Evolutionary conservation across 805 yeast genomes (phyloP), one percentile per base, ranked within the genome.

Genomic region (Hagleromyces aurorensis): DNA sequence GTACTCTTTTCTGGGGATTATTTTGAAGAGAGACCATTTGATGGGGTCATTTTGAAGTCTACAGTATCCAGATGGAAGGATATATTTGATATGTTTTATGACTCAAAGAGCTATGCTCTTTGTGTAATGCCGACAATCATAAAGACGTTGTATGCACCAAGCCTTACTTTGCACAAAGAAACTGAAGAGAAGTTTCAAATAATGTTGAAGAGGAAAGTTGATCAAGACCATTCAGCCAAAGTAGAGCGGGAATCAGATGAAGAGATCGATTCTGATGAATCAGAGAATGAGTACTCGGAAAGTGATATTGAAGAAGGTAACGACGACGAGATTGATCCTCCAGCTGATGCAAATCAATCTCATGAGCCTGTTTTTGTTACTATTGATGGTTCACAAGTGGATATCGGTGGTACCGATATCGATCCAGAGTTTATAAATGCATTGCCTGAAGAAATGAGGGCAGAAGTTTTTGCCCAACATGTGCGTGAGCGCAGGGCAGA

Each of bases 361-460:
- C 46, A 44, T 20, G 67, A 69, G 10, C 87, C 93, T 0, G 64
- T 81, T 0, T 69, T 67, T 61, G 85, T 87, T 3, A 64, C 64
- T 8, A 78, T 87, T 41, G 86, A 85, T 20, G 93, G 80, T 14
- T 58, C 78, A 16, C 75, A 76, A 29, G 86, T 87, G 19, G 93
- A 87, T 49, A 81, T 87, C 20, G 71, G 87, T 22, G 94, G 91
- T 0, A 77, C 94, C 3, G 96, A 83, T 32, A 84, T 87, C 35
- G 96, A 87, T 57, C 94, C 94, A 0, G 89, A 82, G 42, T 87
- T 85, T 51, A 64, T 87, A 37, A 80, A 78, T 44, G 96, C 95
- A 0, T 65, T 87, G 20, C 96, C 96, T 0, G 94, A 84, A 24
- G 91, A 83, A 30, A 81, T 87, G 82, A 65, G 96, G 28, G 94